Conservation (phyloP, 2,329 filamentous ascomycete genomes). For the Coniochaeta ligniaria region DNA sequence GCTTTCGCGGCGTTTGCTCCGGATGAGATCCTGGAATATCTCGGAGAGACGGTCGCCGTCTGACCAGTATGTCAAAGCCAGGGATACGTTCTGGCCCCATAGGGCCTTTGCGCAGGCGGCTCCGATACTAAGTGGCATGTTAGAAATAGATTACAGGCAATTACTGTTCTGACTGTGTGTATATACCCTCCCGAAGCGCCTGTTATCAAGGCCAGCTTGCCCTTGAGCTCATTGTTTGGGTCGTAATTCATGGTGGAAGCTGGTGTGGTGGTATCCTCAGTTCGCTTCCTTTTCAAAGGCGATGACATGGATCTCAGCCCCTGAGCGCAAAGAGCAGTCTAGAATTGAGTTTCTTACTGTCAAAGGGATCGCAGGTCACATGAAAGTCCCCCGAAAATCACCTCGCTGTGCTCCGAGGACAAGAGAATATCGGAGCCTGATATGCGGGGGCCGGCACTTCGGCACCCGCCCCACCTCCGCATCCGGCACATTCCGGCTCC, state of each 20-base stretch:
- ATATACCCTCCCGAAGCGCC: slow-evolving; percentile 54
- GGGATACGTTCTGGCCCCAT: slow-evolving; percentile 39
- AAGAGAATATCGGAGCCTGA: background rate
- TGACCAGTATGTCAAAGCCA: slow-evolving; percentile 53
- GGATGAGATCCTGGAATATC: slow-evolving; percentile 33
- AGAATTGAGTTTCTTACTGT: background rate
- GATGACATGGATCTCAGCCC: background rate
- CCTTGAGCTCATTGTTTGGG: slow-evolving; percentile 36
- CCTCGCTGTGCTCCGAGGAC: background rate
- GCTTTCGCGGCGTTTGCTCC: slow-evolving; percentile 20
- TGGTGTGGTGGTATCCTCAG: background rate
- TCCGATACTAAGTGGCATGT: slow-evolving; percentile 41
- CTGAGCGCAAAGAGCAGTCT: background rate
- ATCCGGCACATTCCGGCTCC: background rate
- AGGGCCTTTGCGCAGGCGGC: slow-evolving; percentile 49
- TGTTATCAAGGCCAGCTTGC: slow-evolving; percentile 50
- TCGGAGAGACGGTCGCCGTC: slow-evolving; percentile 37
- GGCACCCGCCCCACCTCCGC: background rate
- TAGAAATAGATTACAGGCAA: background rate
- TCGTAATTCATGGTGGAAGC: background rate
- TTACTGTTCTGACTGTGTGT: background rate
- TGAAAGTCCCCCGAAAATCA: background rate
- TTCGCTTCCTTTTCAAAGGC: background rate
- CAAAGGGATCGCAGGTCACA: background rate
- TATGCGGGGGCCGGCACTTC: background rate